Base-by-base conservation (phyloP, 257 asterid genomes). In the Buddleja alternifolia region DNA sequence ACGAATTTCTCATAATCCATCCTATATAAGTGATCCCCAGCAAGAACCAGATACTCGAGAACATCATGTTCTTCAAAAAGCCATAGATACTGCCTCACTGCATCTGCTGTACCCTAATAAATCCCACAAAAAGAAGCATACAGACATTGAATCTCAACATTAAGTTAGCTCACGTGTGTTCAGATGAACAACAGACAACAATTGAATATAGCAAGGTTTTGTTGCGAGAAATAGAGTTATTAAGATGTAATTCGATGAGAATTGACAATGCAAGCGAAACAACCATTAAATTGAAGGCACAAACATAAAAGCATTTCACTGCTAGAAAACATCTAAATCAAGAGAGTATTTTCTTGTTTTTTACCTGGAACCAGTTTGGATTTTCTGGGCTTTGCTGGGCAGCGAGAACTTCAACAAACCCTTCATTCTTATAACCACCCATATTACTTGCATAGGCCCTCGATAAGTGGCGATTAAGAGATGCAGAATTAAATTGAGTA, bases 311-410 rank as follows among this genome's bases (percentile, higher is more conserved):
- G 3, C 34, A 29, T 29, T 29, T 29, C 34, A 29, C 34, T 1
- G 34, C 34, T 29, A 29, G 2, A 29, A 29, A 29, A 2, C 34
- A 29, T 29, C 34, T 1, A 29, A 47, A 29, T 20, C 3, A 41
- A 57, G 10, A 17, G 64, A 19, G 36, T 16, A 16, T 67, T 19
- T 63, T 55, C 32, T 32, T 21, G 29, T 66, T 15, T 21, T 52
- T 54, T 75, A 85, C 91, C 86, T 85, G 91, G 58, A 85, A 85
- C 91, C 91, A 85, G 80, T 85, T 85, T 0, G 88, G 91, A 63
- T 82, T 82, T 73, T 85, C 88, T 8, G 91, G 91, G 86, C 91
- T 85, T 70, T 82, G 88, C 74, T 82, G 90, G 63, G 90, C 90
- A 58, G 90, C 90, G 64, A 82, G 88, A 82, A 85, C 90, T 72